These are phyloP conservation scores for Plectranthus barbatus DNA, from an alignment of 257 asterid genomes.

Conservation along the genomic window DNA sequence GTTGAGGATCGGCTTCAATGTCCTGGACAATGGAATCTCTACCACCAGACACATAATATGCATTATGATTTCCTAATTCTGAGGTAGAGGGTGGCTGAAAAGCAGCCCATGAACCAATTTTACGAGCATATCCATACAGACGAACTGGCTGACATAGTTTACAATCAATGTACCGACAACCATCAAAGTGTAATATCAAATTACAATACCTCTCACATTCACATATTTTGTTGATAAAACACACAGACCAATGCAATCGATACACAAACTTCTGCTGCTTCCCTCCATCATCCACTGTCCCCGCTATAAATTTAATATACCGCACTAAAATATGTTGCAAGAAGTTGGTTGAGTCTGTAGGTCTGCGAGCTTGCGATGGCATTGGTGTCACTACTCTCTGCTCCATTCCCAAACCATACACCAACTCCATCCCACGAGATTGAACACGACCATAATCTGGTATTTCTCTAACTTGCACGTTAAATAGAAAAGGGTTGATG, in stretches of 20 bases:
- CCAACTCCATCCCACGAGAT: too few relatives aligned
- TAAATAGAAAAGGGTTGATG: too few relatives aligned
- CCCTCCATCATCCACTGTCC: conserved; percentile 12
- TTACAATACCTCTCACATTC: conserved; percentile 16
- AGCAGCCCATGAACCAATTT: conserved; percentile 12
- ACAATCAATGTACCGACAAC: conserved; percentile 23
- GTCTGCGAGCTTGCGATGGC: conserved; percentile 23
- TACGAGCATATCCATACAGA: neutral
- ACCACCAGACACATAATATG: conserved; percentile 7
- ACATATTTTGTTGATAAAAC: conserved; percentile 27
- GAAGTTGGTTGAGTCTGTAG: conserved; percentile 2
- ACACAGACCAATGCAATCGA: conserved; percentile 24
- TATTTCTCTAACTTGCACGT: too few relatives aligned
- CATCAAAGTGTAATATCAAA: conserved; percentile 34
- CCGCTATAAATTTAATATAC: conserved; percentile 20
- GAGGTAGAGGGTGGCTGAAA: conserved; percentile 9
- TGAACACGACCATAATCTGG: conserved; percentile 5
- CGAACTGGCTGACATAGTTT: conserved; percentile 30
- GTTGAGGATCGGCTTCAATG: conserved; percentile 20
- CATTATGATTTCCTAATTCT: conserved; percentile 17
- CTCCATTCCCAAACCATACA: too few relatives aligned
- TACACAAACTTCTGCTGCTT: conserved; percentile 23
- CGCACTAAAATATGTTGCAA: conserved; percentile 19
- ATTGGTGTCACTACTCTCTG: too few relatives aligned
- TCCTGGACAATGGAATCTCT: conserved; percentile 17